A percentile compares a stretch with the other conserved stretches of the same genome.
phyloP scores from a whole-genome alignment of 108 stramenopile species.

The Cyclotella choctawhatcheeana region DNA sequence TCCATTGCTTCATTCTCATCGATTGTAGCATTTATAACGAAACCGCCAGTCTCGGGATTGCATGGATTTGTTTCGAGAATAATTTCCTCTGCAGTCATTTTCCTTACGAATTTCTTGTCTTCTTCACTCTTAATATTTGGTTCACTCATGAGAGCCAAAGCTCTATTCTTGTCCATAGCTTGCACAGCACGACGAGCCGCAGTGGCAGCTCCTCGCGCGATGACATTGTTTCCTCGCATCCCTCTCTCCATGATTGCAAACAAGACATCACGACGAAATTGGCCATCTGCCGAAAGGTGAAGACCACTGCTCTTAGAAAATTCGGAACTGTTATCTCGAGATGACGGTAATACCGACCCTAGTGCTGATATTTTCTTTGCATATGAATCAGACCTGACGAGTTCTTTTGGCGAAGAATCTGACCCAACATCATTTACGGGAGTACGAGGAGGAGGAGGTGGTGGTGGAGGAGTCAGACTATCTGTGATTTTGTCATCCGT shows the following conservation, averaged over 20 bases:
- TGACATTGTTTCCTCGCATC: constrained; percentile 72
- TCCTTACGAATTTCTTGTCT: constrained; percentile 1
- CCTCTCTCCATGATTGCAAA: constrained; percentile 88
- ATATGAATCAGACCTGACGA: constrained; percentile 5
- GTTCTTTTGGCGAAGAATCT: background rate
- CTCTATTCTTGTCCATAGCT: constrained; percentile 78
- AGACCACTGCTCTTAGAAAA: constrained; percentile 42
- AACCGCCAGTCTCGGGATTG: constrained; percentile 8
- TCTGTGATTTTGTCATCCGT: background rate
- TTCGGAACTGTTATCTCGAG: constrained; percentile 13
- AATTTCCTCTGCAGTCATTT: constrained; percentile 12
- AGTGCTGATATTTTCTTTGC: constrained; percentile 55
- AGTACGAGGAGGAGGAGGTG: background rate
- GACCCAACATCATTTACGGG: background rate
- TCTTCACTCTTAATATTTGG: constrained; percentile 35
- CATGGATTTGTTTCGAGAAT: constrained; percentile 7
- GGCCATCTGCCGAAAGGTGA: constrained; percentile 46
- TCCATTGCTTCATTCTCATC: constrained; percentile 90
- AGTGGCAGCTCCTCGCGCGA: constrained; percentile 74
- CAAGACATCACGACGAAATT: constrained; percentile 84
- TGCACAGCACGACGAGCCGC: constrained; percentile 77
- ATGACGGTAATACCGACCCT: constrained; percentile 40
- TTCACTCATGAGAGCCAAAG: constrained; percentile 67
- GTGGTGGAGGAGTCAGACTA: background rate
- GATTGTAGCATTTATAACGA: constrained; percentile 37